A percentile compares a stretch with the other conserved stretches of the same genome.
Conservation (phyloP, 179 eudicot genomes). For the Nepenthes alata region DNA sequence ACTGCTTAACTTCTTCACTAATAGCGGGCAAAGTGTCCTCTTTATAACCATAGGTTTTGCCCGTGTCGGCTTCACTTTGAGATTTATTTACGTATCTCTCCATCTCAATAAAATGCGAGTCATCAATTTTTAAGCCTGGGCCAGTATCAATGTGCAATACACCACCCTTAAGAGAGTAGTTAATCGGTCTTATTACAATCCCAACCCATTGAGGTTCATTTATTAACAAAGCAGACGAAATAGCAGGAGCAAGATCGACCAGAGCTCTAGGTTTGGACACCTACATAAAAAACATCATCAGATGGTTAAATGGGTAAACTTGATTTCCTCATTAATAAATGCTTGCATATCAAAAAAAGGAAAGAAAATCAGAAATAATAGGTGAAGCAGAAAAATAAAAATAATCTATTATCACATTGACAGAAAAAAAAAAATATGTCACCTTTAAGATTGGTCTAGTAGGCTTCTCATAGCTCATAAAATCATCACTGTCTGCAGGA, state of each 20-base stretch:
- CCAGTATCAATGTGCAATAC: constrained; percentile 82
- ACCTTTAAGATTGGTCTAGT: constrained; percentile 94
- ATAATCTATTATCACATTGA: background rate
- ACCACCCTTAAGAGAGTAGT: constrained; percentile 82
- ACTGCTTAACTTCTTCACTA: constrained; percentile 28
- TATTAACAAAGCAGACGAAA: constrained; percentile 87
- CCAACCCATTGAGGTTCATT: constrained; percentile 98
- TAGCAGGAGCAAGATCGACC: constrained; percentile 90
- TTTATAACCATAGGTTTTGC: constrained; percentile 16
- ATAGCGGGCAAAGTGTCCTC: constrained; percentile 17
- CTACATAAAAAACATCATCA: constrained; percentile 30
- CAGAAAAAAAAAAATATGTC: constrained; percentile 6
- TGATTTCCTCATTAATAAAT: background rate
- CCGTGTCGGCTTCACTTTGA: constrained; percentile 17
- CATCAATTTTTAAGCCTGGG: constrained; percentile 74
- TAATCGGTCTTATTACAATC: constrained; percentile 81
- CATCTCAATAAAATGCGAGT: constrained; percentile 59
- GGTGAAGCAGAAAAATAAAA: background rate
- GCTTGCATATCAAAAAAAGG: constrained; percentile 6
- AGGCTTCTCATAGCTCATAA: constrained; percentile 98
- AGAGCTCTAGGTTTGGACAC: constrained; percentile 87
- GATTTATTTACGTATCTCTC: constrained; percentile 36
- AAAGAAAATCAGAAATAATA: constrained; percentile 3
- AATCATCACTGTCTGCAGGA: constrained; percentile 93
- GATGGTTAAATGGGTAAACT: constrained; percentile 2